Evolutionary conservation across 495 filamentous ascomycete species (phyloP).

Genomic region (Cladorrhinum samala): DNA sequence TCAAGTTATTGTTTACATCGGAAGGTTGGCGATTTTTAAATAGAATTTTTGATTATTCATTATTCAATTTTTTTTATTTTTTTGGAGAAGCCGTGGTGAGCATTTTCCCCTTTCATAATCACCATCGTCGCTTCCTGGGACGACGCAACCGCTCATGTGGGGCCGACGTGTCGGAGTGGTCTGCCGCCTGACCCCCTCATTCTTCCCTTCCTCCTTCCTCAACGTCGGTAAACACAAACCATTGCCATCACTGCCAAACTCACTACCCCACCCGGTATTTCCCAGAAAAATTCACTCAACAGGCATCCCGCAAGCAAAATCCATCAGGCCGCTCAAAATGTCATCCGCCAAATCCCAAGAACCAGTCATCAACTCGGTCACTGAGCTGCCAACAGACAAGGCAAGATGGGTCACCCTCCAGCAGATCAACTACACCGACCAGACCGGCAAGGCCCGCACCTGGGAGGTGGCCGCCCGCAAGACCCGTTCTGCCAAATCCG

Average conservation of each 20-base stretch:
- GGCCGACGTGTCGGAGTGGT: not conserved
- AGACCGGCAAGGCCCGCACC: constrained; percentile 41
- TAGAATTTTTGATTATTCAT: too few species aligned
- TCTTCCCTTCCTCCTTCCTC: not conserved
- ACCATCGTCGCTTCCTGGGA: too few species aligned
- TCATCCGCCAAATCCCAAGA: constrained; percentile 29
- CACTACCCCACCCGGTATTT: not conserved
- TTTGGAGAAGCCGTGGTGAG: too few species aligned
- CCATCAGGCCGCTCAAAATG: constrained; percentile 7
- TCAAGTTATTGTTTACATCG: too few species aligned
- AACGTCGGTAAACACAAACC: not conserved
- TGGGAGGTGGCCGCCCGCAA: constrained; percentile 52
- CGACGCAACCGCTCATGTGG: not conserved
- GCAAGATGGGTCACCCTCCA: constrained; percentile 49
- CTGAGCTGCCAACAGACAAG: constrained; percentile 37
- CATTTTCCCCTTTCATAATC: too few species aligned
- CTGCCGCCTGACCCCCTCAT: not conserved
- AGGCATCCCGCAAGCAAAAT: too few species aligned
- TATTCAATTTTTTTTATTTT: too few species aligned
- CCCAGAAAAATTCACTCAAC: not conserved
- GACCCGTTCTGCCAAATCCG: constrained; percentile 38
- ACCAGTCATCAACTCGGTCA: constrained; percentile 40
- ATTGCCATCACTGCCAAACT: not conserved
- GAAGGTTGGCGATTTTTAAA: too few species aligned
- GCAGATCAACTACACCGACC: constrained; percentile 47